Conservation (phyloP, 163 green algal species). For the Chloroidium sp. region DNA sequence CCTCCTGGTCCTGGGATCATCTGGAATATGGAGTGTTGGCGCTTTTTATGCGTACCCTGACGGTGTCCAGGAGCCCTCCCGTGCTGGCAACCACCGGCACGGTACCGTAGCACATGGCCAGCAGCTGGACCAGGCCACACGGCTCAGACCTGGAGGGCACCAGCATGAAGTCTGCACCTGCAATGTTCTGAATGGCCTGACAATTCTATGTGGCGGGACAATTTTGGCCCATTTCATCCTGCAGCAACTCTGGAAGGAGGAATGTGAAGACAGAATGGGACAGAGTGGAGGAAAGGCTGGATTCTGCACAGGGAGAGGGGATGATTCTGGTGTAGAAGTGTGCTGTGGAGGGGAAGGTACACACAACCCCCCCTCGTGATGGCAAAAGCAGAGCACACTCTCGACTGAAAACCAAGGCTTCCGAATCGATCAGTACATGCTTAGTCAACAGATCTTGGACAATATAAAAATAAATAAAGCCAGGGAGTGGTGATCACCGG, state of each 20-base stretch:
- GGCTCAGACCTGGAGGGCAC: constrained; percentile 97
- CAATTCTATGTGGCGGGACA: no score
- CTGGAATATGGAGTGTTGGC: neutral
- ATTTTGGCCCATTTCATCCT: no score
- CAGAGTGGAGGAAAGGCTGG: no score
- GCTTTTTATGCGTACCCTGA: constrained; percentile 53
- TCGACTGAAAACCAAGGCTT: no score
- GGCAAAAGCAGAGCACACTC: no score
- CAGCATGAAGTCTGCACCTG: constrained; percentile 91
- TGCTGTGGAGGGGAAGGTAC: no score
- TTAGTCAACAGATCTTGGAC: neutral
- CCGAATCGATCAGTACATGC: neutral
- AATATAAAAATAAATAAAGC: constrained; percentile 1
- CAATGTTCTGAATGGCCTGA: neutral
- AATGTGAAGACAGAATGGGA: no score
- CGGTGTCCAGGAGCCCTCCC: constrained; percentile 89
- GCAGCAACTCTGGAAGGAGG: no score
- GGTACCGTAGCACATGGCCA: constrained; percentile 89
- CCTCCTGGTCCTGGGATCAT: neutral
- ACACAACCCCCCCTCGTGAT: no score
- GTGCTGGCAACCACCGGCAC: constrained; percentile 88
- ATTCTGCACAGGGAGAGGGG: no score
- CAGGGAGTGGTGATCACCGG: constrained; percentile 19
- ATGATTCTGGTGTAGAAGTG: no score
- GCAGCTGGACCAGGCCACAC: constrained; percentile 96